phyloP scores from a whole-genome alignment of 495 filamentous ascomycete species.

The Tuber indicum region DNA sequence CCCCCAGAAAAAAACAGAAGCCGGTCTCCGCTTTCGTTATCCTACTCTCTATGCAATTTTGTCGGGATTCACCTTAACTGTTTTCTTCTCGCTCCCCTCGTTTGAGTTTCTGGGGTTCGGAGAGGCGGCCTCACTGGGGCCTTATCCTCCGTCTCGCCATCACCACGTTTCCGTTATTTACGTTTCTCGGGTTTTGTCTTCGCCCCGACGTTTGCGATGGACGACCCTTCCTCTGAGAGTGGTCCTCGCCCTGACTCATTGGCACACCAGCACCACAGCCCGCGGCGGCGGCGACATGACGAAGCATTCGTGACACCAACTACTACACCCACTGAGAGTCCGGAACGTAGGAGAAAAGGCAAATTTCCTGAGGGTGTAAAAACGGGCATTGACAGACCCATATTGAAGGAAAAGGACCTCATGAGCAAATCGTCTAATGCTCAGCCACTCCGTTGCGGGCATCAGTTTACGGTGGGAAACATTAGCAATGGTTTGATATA shows the following conservation, averaged over 20 bases:
- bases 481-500: slow-evolving; percentile 93
- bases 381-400: slow-evolving; percentile 29
- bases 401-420: slow-evolving; percentile 19
- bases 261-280: slow-evolving; percentile 16
- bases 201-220: slow-evolving; percentile 22
- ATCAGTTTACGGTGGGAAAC: slow-evolving; percentile 89
- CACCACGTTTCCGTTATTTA: slow-evolving; percentile 6
- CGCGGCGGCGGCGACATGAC: slow-evolving; percentile 24
- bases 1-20: not conserved
- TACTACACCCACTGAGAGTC: slow-evolving; percentile 21
- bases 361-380: slow-evolving; percentile 19
- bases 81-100: slow-evolving; percentile 15
- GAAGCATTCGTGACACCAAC: slow-evolving; percentile 15
- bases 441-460: slow-evolving; percentile 49
- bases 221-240: slow-evolving; percentile 22
- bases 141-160: slow-evolving; percentile 17
- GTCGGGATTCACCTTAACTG: slow-evolving; percentile 23
- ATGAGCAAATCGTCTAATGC: slow-evolving; percentile 15
- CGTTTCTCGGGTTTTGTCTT: slow-evolving; percentile 4
- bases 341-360: slow-evolving; percentile 28
- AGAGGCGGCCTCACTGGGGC: slow-evolving; percentile 27
- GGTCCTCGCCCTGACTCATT: slow-evolving; percentile 12
- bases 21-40: slow-evolving; percentile 12
- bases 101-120: slow-evolving; percentile 18
- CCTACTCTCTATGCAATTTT: slow-evolving; percentile 22